Percentiles rank a stretch among this genome's conserved stretches.
Conservation (phyloP, 164 flowering plant species). For the Tinospora cordifolia region DNA sequence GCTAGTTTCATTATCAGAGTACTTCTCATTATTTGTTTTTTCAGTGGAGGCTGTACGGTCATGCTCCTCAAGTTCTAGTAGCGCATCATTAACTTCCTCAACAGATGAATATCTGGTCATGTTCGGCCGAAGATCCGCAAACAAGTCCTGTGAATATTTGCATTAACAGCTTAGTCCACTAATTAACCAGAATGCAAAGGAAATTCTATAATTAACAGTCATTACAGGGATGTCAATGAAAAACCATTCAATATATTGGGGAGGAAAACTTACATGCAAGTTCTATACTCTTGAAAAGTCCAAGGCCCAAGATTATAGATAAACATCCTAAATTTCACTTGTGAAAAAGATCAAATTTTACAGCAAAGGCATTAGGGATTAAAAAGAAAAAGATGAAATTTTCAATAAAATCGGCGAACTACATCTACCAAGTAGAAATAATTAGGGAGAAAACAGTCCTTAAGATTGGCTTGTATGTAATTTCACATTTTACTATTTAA, state of each 20-base stretch:
- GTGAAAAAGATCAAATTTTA: too few relatives aligned
- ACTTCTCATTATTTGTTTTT: conserved; percentile 51
- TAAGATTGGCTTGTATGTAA: too few relatives aligned
- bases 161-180: background rate
- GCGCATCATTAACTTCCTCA: conserved; percentile 77
- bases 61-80: conserved; percentile 73
- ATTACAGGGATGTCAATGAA: background rate
- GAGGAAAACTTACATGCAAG: background rate
- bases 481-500: too few relatives aligned
- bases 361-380: too few relatives aligned
- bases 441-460: too few relatives aligned
- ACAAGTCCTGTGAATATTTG: conserved; percentile 55
- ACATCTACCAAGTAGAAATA: too few relatives aligned
- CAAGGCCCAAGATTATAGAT: background rate
- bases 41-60: conserved; percentile 46
- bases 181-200: background rate
- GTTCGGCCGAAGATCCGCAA: conserved; percentile 80
- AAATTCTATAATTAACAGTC: background rate
- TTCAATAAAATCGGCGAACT: too few relatives aligned
- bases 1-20: conserved; percentile 38
- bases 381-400: too few relatives aligned
- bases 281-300: background rate
- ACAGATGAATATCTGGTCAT: conserved; percentile 74
- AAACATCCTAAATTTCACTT: background rate
- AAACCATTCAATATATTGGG: background rate